phyloP scores from a whole-genome alignment of 441 rosid species.

The Eutrema salsugineum region DNA sequence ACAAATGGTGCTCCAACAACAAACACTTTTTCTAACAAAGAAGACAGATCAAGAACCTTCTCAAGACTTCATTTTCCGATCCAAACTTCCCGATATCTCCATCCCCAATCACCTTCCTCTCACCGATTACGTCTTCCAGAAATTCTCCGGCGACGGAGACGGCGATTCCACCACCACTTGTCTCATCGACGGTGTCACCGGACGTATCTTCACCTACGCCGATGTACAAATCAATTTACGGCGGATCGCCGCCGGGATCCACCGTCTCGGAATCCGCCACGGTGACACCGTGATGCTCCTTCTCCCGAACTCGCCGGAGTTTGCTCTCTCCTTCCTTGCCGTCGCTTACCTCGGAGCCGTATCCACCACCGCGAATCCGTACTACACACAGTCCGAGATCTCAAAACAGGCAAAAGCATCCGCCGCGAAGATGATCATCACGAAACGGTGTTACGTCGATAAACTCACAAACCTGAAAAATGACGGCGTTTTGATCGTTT shows the following conservation, averaged over 20 bases:
- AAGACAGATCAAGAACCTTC: conserved; percentile 21
- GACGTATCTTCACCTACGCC: conserved; percentile 30
- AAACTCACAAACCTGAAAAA: conserved; percentile 17
- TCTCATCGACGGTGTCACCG: conserved; percentile 43
- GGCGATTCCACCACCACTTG: conserved; percentile 13
- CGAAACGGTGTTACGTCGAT: conserved; percentile 31
- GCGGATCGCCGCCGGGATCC: conserved; percentile 36
- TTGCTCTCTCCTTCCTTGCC: conserved; percentile 42
- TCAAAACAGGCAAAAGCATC: conserved; percentile 42
- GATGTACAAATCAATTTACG: conserved; percentile 35
- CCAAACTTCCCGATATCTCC: conserved; percentile 54
- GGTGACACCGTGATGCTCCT: conserved; percentile 40
- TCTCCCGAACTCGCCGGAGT: conserved; percentile 46
- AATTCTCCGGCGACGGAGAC: conserved; percentile 22
- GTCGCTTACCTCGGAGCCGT: conserved; percentile 39
- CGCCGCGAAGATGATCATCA: conserved; percentile 37
- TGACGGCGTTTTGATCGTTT: conserved; percentile 29
- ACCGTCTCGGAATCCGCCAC: conserved; percentile 36
- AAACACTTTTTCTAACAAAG: conserved; percentile 15
- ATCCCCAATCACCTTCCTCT: conserved; percentile 50
- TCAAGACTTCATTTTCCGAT: conserved; percentile 41
- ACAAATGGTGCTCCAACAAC: conserved; percentile 35
- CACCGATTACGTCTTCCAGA: conserved; percentile 39
- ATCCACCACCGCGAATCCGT: conserved; percentile 48
- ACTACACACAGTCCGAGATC: conserved; percentile 42